These are phyloP conservation scores for Wallacemonas sp. DNA, from an alignment of 208 protist genomes.

Conservation along the genomic window DNA sequence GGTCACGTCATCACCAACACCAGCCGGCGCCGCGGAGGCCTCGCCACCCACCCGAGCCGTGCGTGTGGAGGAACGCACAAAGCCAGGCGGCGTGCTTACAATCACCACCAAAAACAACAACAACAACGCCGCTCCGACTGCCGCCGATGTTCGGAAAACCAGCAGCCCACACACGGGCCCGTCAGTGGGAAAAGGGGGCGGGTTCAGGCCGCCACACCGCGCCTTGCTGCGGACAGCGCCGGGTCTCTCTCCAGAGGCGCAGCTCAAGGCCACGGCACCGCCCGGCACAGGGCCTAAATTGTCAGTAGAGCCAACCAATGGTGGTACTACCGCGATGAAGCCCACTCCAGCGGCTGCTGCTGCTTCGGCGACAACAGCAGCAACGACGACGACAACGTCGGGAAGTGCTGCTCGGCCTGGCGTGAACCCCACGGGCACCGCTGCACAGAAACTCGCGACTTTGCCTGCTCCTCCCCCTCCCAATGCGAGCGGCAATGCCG, in stretches of 20 bases:
- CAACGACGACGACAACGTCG: too few species aligned
- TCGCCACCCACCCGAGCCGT: not conserved
- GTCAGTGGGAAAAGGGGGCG: too few species aligned
- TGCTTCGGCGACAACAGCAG: not conserved
- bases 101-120: not conserved
- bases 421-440: not conserved
- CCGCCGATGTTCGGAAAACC: not conserved
- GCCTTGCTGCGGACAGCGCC: not conserved
- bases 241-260: constrained; percentile 6
- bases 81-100: too few species aligned
- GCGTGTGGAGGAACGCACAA: too few species aligned
- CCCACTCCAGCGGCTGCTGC: not conserved
- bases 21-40: too few species aligned
- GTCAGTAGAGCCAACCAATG: not conserved
- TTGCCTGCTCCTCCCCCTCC: too few species aligned
- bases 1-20: too few species aligned
- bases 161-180: not conserved
- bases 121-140: not conserved
- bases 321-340: constrained; percentile 4
- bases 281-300: not conserved
- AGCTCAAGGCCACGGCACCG: not conserved
- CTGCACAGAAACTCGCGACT: too few species aligned
- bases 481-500: too few species aligned
- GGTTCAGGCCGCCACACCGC: constrained; percentile 1
- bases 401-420: too few species aligned